phyloP scores from a whole-genome alignment of 2,329 filamentous ascomycete species.

The Byssothecium circinans region DNA sequence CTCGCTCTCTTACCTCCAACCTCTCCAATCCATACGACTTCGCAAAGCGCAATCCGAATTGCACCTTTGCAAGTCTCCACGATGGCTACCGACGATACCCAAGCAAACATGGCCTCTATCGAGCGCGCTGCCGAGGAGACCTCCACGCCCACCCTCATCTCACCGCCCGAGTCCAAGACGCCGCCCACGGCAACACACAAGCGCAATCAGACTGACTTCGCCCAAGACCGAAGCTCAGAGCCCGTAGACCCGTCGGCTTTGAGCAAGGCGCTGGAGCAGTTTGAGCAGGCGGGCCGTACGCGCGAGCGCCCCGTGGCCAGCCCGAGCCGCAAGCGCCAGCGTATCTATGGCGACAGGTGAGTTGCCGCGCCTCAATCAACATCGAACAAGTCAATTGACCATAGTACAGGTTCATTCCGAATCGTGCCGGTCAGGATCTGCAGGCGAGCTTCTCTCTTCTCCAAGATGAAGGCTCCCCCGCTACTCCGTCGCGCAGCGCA shows the following conservation, averaged over 20 bases:
- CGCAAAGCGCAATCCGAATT: neutral
- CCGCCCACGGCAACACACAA: conserved; percentile 59
- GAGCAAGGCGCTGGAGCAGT: conserved; percentile 62
- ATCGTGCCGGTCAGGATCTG: conserved; percentile 87
- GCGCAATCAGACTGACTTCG: conserved; percentile 44
- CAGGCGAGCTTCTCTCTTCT: conserved; percentile 90
- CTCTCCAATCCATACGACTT: neutral
- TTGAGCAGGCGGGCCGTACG: conserved; percentile 61
- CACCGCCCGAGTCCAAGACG: conserved; percentile 62
- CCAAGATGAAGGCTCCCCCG: conserved; percentile 89
- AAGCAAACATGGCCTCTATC: conserved; percentile 14
- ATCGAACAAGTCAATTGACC: conserved; percentile 1
- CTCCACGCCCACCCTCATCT: conserved; percentile 50
- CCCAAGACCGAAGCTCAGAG: conserved; percentile 49
- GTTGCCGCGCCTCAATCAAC: conserved; percentile 1
- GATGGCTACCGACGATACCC: conserved; percentile 23
- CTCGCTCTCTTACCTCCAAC: neutral
- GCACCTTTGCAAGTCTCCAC: conserved; percentile 10
- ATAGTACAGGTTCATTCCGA: conserved; percentile 81
- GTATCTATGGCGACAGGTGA: conserved; percentile 61
- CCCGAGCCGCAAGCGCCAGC: conserved; percentile 68
- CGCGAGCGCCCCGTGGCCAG: conserved; percentile 65
- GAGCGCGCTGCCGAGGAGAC: conserved; percentile 26
- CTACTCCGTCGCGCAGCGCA: conserved; percentile 82
- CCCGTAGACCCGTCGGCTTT: conserved; percentile 62